Conservation (phyloP, 2,329 filamentous ascomycete species). For the Coniella lustricola region DNA sequence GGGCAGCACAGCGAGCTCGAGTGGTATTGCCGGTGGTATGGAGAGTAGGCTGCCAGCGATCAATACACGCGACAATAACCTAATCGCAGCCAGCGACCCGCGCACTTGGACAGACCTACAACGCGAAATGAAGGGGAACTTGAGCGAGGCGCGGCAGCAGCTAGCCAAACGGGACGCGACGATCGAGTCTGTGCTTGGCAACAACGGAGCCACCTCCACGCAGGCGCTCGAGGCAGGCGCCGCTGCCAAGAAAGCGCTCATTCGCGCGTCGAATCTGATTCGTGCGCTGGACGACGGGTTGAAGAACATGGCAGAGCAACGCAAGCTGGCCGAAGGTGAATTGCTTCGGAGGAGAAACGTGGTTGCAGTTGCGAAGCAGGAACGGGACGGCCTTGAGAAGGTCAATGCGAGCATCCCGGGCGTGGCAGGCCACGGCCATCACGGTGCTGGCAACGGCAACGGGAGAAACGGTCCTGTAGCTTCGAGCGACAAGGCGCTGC, state of each 20-base stretch:
- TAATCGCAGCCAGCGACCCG: conserved; percentile 46
- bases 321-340: conserved; percentile 65
- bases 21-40: conserved; percentile 29
- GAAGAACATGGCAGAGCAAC: conserved; percentile 45
- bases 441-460: conserved; percentile 44
- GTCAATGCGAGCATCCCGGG: conserved; percentile 51
- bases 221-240: conserved; percentile 56
- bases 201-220: conserved; percentile 31
- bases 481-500: conserved; percentile 40
- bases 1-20: conserved; percentile 41
- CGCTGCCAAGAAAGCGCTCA: conserved; percentile 66
- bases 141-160: conserved; percentile 60
- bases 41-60: conserved; percentile 27
- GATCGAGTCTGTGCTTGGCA: conserved; percentile 24
- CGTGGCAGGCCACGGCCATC: conserved; percentile 29
- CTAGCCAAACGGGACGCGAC: conserved; percentile 63
- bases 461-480: conserved; percentile 43
- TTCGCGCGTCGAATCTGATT: conserved; percentile 60
- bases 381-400: conserved; percentile 69
- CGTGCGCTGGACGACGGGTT: conserved; percentile 60
- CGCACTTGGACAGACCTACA: conserved; percentile 72
- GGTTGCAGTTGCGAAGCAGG: conserved; percentile 60
- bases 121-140: conserved; percentile 61
- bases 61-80: conserved; percentile 30
- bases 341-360: conserved; percentile 64